Base-by-base conservation (phyloP, 2,329 filamentous ascomycete genomes). In the Nothophoma quercina region DNA sequence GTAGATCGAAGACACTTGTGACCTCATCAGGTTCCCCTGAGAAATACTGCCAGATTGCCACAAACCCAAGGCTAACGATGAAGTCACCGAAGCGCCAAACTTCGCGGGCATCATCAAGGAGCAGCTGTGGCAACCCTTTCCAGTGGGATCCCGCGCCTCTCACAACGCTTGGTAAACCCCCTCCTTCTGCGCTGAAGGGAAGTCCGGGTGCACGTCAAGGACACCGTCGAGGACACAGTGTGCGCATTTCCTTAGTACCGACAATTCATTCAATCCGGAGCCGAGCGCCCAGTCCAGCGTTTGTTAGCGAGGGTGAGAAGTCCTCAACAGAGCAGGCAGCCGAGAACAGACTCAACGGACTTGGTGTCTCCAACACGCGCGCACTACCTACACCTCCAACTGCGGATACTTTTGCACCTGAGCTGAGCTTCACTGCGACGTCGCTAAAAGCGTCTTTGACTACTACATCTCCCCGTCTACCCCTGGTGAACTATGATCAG, bases 111-210 rank as follows among this genome's bases (percentile, higher is more conserved):
- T 78, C 70, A 13, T 73, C 75, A 5, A 67, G 71, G n/a, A 79
- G 75, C 55, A 78, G 76, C 59, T 75, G 77, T 36, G 76, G 75
- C 3, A 78, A 79, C 47, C 76, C 77, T 0, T 79, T 79, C 46
- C 77, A 78, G 46, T 79, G 76, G 76, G 77, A 79, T 51, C 68
- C 64, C 19, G 54, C 64, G 16, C 73, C 70, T 9, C 57, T 70
- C n/a, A 66, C 69, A 2, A 52, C 70, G 2, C 23, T 43, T 19
- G 64, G 65, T 0, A 79, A 76, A 49, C 73, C 45, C 2, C 45
- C 45, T 4, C 45, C 77, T 9, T 78, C 77, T 7, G 75, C 75
- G 0, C 38, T 78, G 54, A 79, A 79, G 58, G 75, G 76, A 0
- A 79, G 76, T 38, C 77, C 78, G 1, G 75, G 72, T 40, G 74